Evolutionary conservation across 1,284 basidiomycete genomes (phyloP).

Genomic region (Sphaerobolus stellatus): DNA sequence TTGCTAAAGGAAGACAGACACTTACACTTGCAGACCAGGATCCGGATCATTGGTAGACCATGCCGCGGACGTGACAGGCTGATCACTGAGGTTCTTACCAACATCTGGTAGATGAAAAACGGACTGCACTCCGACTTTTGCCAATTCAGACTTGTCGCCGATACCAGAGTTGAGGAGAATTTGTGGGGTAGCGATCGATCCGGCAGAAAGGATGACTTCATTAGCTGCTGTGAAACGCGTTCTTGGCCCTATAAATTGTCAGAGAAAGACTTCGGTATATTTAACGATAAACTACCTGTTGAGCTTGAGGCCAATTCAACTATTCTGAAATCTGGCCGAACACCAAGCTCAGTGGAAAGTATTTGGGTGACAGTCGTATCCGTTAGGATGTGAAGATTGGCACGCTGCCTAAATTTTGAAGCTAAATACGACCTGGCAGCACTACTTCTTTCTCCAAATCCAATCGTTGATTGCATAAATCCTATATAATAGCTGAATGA

Average conservation of each 20-base stretch:
- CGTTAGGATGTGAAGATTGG: slow-evolving; percentile 44
- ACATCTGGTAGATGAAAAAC: slow-evolving; percentile 29
- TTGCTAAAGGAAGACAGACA: no score
- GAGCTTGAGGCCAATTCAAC: neutral
- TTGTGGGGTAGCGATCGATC: slow-evolving; percentile 35
- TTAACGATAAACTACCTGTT: neutral
- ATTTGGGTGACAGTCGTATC: slow-evolving; percentile 38
- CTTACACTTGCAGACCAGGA: slow-evolving; percentile 23
- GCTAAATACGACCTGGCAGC: slow-evolving; percentile 22
- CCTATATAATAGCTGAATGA: no score
- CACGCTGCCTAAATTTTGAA: slow-evolving; percentile 22
- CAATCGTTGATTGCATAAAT: slow-evolving; percentile 18
- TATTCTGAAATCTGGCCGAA: neutral
- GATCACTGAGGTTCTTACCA: slow-evolving; percentile 41
- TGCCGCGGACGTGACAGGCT: slow-evolving; percentile 19
- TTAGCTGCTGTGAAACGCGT: neutral
- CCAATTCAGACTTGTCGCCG: slow-evolving; percentile 27
- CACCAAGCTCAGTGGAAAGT: slow-evolving; percentile 2
- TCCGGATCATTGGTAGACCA: slow-evolving; percentile 23
- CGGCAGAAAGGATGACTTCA: slow-evolving; percentile 27
- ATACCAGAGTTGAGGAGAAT: slow-evolving; percentile 38
- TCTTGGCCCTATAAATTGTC: slow-evolving; percentile 4
- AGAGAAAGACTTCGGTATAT: no score
- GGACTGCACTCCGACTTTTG: slow-evolving; percentile 23
- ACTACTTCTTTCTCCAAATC: slow-evolving; percentile 15